Evolutionary conservation across 1,284 basidiomycete species (phyloP).

Genomic region (Ganoderma leucocontextum): DNA sequence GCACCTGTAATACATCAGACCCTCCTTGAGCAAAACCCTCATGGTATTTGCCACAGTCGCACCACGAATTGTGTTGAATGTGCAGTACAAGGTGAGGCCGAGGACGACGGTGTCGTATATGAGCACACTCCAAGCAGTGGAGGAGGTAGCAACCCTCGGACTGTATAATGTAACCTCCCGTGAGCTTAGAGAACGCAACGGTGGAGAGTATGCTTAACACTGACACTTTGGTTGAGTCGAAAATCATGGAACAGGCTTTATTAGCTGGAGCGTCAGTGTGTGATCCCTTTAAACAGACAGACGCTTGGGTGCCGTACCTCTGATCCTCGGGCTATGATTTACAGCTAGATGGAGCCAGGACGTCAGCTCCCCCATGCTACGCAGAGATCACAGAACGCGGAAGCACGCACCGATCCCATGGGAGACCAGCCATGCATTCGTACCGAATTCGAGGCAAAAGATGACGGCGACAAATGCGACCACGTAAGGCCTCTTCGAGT

Average conservation of each 20-base stretch:
- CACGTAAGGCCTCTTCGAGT: slow-evolving; percentile 45
- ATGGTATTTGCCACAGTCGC: slow-evolving; percentile 52
- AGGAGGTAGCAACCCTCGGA: slow-evolving; percentile 45
- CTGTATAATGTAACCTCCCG: background rate
- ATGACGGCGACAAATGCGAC: slow-evolving; percentile 47
- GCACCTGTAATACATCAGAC: slow-evolving; percentile 62
- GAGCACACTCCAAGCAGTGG: slow-evolving; percentile 64
- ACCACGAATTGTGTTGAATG: slow-evolving; percentile 49
- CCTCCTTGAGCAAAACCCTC: slow-evolving; percentile 59
- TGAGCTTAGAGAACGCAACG: background rate
- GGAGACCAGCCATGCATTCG: slow-evolving; percentile 58
- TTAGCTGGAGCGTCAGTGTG: slow-evolving; percentile 1
- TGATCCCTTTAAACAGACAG: background rate
- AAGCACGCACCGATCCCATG: slow-evolving; percentile 30
- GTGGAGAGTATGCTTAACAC: slow-evolving; percentile 35
- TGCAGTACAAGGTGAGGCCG: slow-evolving; percentile 54
- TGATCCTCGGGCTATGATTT: slow-evolving; percentile 18
- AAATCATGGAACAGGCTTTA: slow-evolving; percentile 63
- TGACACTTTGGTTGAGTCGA: slow-evolving; percentile 45
- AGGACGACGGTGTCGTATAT: slow-evolving; percentile 64
- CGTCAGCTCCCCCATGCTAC: background rate
- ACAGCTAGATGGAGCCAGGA: slow-evolving; percentile 19
- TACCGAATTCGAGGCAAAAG: slow-evolving; percentile 49
- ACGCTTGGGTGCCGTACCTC: slow-evolving; percentile 15
- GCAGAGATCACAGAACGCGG: background rate